Base-by-base conservation (phyloP, 129 eudicot species). In the Centella asiatica region DNA sequence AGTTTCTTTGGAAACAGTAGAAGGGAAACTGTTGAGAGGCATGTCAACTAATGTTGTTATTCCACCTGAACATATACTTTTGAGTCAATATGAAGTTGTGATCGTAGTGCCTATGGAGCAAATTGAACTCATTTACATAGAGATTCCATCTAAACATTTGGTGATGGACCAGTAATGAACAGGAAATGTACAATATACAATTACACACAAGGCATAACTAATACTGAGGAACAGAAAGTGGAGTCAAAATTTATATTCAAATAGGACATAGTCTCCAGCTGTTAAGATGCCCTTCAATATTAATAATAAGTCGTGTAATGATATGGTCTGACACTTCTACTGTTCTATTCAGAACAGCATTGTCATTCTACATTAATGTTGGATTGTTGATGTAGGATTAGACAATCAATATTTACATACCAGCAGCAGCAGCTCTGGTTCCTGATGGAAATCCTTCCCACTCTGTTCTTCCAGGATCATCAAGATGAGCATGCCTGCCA, bases 401-500 rank as follows among this genome's bases (percentile, higher is more conserved):
- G 26, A 24, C 29, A 51, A 18, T 52, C 12, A 27, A 14, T 22
- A 39, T 29, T 19, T 18, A 69, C 73, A 2, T 73, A 93, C 99
- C 99, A 44, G 99, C 96, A 80, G 95, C 96, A 65, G 99, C 99
- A 42, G 99, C 96, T 69, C 71, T 87, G 37, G 99, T 93, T 47
- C 99, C 99, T 5, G 99, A 93, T 66, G 99, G 99, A 76, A 93
- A 93, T 51, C 95, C 99, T 80, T 93, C 99, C 99, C 96, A 93
- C 47, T 93, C 99, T 46, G 78, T 59, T 81, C 89, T 82, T 60
- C 99, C 99, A 29, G 99, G 99, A 68, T 93, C 99, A 78, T 93
- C 95, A 71, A 93, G 86, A 78, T 93, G 99, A 27, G 78, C 85
- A 74, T 93, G 99, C 71, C 99, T 90, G 74, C 61, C 44, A 25